Conservation (phyloP, 805 yeast species). For the Teunomyces lycoperdinae region DNA sequence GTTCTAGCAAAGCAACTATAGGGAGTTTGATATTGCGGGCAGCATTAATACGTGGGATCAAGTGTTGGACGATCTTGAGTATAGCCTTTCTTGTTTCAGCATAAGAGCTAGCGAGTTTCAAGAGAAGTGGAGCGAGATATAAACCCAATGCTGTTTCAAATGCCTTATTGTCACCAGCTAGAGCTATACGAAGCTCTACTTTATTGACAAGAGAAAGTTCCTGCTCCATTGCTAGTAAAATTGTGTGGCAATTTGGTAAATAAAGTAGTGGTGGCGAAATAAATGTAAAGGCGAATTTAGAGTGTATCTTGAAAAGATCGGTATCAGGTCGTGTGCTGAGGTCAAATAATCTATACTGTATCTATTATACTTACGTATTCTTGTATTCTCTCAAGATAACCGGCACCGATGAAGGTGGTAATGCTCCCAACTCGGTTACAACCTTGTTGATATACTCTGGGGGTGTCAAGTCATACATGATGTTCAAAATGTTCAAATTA, state of each 20-base stretch:
- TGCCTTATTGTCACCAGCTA: conserved; percentile 66
- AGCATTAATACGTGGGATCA: conserved; percentile 64
- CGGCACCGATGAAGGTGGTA: conserved; percentile 98
- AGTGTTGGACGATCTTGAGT: conserved; percentile 60
- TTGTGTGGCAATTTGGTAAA: not conserved
- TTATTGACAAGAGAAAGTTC: conserved; percentile 66
- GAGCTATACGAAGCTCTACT: conserved; percentile 78
- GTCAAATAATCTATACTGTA: not conserved
- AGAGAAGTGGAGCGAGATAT: conserved; percentile 72
- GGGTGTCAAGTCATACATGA: conserved; percentile 92
- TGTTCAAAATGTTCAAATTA: conserved; percentile 69
- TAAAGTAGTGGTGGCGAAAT: conserved; percentile 9
- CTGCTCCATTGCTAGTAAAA: conserved; percentile 18
- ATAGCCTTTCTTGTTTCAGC: conserved; percentile 65
- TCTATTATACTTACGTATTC: conserved; percentile 22
- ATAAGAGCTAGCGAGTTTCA: conserved; percentile 75
- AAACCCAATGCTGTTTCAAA: conserved; percentile 57
- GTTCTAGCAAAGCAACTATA: conserved; percentile 55
- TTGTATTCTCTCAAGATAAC: conserved; percentile 93
- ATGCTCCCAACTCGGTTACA: conserved; percentile 91
- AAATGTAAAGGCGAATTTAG: too few relatives aligned
- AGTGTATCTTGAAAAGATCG: too few relatives aligned
- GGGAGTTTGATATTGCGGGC: conserved; percentile 61
- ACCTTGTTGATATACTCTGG: conserved; percentile 91
- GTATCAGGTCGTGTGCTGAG: not conserved